phyloP scores from a whole-genome alignment of 495 filamentous ascomycete species.

The Podospora pseudocomata region DNA sequence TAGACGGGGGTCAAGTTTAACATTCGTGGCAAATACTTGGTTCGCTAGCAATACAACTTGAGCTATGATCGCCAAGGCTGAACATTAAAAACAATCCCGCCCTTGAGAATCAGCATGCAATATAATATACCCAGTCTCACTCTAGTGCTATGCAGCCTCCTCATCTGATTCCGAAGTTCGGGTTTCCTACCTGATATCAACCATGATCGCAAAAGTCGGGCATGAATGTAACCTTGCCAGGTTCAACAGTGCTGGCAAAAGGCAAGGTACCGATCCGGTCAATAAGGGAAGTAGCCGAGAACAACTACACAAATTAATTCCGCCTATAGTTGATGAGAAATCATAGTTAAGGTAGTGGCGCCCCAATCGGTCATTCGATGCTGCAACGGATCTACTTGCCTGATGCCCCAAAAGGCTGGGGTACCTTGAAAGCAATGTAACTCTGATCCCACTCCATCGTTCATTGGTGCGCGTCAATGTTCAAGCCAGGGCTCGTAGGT shows the following conservation, averaged over 20 bases:
- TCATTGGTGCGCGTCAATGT: conserved; percentile 17
- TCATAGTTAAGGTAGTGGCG: background rate
- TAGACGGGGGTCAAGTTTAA: too few relatives aligned
- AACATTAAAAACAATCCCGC: too few relatives aligned
- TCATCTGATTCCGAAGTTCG: background rate
- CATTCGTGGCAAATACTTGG: too few relatives aligned
- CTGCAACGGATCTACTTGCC: background rate
- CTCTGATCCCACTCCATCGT: background rate
- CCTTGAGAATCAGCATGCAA: background rate
- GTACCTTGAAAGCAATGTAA: conserved; percentile 4
- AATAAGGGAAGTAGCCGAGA: background rate
- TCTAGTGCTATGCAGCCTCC: background rate
- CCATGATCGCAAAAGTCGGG: too few relatives aligned
- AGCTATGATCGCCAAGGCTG: too few relatives aligned
- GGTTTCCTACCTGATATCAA: too few relatives aligned
- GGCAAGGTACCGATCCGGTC: background rate
- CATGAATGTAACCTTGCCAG: too few relatives aligned
- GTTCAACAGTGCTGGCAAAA: background rate
- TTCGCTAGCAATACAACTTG: too few relatives aligned
- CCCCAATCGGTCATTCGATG: background rate
- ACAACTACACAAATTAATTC: background rate
- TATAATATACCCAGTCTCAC: background rate
- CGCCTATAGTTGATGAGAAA: background rate
- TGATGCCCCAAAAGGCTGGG: background rate
- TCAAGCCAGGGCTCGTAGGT: too few relatives aligned